phyloP scores from a whole-genome alignment of 2,329 filamentous ascomycete genomes.

The Talaromyces sp. region DNA sequence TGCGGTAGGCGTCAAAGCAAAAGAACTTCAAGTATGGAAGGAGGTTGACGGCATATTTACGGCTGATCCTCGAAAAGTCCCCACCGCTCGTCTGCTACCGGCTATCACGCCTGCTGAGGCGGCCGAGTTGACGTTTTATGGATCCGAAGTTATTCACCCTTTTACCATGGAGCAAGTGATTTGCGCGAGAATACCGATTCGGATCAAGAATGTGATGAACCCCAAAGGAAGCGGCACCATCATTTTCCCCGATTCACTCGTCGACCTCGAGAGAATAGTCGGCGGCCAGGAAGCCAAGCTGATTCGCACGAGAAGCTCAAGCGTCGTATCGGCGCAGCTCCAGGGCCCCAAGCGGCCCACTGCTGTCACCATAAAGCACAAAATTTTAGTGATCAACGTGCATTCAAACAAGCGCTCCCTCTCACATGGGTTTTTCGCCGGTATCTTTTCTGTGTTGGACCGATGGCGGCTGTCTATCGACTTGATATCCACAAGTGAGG shows the following conservation, averaged over 20 bases:
- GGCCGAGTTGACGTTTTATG: slow-evolving; percentile 90
- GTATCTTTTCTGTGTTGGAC: slow-evolving; percentile 88
- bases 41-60: slow-evolving; percentile 96
- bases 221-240: slow-evolving; percentile 59
- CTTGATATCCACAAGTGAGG: slow-evolving; percentile 92
- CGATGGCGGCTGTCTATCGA: slow-evolving; percentile 85
- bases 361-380: slow-evolving; percentile 94
- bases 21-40: slow-evolving; percentile 97
- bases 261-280: slow-evolving; percentile 46
- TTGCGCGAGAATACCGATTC: slow-evolving; percentile 60
- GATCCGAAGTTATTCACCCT: slow-evolving; percentile 95
- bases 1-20: slow-evolving; percentile 79
- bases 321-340: slow-evolving; percentile 43
- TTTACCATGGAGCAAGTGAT: slow-evolving; percentile 95
- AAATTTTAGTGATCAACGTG: slow-evolving; percentile 95
- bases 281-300: slow-evolving; percentile 57
- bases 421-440: slow-evolving; percentile 91
- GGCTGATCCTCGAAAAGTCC: slow-evolving; percentile 80
- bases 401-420: slow-evolving; percentile 96
- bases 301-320: slow-evolving; percentile 43
- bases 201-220: slow-evolving; percentile 68
- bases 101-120: slow-evolving; percentile 92
- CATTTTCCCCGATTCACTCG: slow-evolving; percentile 68
- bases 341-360: slow-evolving; percentile 69
- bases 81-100: slow-evolving; percentile 82